phyloP scores from a whole-genome alignment of 805 yeast genomes.

The Saturnispora gosingensis region DNA sequence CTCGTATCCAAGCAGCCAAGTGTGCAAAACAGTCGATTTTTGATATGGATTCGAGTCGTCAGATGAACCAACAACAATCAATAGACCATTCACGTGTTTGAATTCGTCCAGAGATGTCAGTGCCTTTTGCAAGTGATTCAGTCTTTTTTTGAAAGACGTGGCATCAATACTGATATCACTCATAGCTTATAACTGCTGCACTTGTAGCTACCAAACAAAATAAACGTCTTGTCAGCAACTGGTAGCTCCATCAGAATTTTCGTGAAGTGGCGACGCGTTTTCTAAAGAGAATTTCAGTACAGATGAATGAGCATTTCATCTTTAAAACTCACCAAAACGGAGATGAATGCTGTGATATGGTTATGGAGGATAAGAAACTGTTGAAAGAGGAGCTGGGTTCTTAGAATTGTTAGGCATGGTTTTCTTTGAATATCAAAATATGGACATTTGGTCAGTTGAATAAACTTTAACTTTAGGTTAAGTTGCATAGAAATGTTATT shows the following conservation, averaged over 20 bases:
- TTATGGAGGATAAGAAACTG: not conserved
- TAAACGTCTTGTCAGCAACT: not conserved
- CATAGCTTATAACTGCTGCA: constrained; percentile 28
- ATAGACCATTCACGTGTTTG: constrained; percentile 38
- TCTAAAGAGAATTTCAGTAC: not conserved
- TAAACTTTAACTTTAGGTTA: no score
- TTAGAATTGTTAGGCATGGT: no score
- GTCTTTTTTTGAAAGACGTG: constrained; percentile 42
- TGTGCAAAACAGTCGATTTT: constrained; percentile 77
- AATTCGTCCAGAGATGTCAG: constrained; percentile 26
- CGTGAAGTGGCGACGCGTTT: not conserved
- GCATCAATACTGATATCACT: constrained; percentile 51
- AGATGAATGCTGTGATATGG: not conserved
- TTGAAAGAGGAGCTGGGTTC: no score
- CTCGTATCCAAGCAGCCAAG: constrained; percentile 90
- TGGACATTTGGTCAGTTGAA: no score
- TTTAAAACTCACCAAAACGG: not conserved
- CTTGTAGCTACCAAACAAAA: not conserved
- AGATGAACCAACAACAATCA: constrained; percentile 74
- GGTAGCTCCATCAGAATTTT: not conserved
- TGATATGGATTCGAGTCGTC: constrained; percentile 86
- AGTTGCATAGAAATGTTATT: no score
- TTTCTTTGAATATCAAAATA: no score
- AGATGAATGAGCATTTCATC: not conserved
- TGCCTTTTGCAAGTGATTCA: constrained; percentile 34